Base-by-base conservation (phyloP, 208 protist genomes). In the Crithidia mellificae region DNA sequence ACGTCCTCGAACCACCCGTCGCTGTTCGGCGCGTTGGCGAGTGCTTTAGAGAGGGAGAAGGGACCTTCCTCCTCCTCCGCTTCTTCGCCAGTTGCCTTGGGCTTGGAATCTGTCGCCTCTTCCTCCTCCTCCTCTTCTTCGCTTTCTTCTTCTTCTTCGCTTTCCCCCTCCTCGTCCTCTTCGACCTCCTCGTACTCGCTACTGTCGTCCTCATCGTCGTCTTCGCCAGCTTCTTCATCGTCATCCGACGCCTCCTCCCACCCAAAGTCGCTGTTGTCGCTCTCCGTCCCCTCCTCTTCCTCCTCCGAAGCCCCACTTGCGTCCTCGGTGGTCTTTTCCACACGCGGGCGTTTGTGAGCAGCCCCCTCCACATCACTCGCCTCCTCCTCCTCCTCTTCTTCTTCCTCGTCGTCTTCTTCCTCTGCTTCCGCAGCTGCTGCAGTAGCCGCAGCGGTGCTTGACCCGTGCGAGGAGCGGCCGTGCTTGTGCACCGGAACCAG, bases 1-100 rank as follows among this genome's bases (percentile, higher is more conserved):
- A 83, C 61, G 56, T 92, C 87, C 57, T 93, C 90, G 65, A 84
- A 93, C 90, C 90, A 95, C 6, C 54, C 77, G 6, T 62, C 43
- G 41, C 15, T 47, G 32, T 15, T 14, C 0, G 52, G 55, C 6
- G 67, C 68, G 20, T 61, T 56, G 32, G 56, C 65, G 24, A 77
- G 52, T 4, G 76, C 71, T 19, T 56, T 46, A 6, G 76, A 44
- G 27, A 83, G 68, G 19, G 71, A 85, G 59, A 55, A 27, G 22
- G 59, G 34, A 2, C 46, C 59, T 32, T 55, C 59, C 32, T 65
- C 59, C 12, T 65, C 46, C 20, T 66, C 73, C 34, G 5, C 34
- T 5, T 11, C 34, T 5, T 38, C 34, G 5, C 7, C 34, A 5
- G 34, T 5, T 38, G 34, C 11, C 34, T 38, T 38, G n/a, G n/a